These are phyloP conservation scores for Parathielavia appendiculata DNA, from an alignment of 495 filamentous ascomycete species.

Conservation along the genomic window DNA sequence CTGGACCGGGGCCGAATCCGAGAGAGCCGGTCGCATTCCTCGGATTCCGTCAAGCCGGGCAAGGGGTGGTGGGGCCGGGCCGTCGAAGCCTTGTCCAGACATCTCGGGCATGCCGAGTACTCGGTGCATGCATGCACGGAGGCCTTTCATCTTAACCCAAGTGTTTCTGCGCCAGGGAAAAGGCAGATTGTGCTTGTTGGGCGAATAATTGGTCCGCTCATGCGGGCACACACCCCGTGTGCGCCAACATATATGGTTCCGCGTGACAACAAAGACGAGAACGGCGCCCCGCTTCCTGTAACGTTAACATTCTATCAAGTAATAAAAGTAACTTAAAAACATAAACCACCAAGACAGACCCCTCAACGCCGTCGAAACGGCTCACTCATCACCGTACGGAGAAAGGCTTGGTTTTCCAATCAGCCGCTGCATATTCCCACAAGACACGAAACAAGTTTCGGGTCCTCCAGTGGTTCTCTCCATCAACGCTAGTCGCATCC, in stretches of 20 bases:
- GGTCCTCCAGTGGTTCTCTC: not conserved
- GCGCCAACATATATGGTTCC: not conserved
- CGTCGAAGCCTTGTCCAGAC: not conserved
- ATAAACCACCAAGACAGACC: not conserved
- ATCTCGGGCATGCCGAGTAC: too few species aligned
- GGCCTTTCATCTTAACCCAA: too few species aligned
- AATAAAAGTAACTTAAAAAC: not conserved
- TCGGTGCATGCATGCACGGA: too few species aligned
- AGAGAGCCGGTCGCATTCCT: not conserved
- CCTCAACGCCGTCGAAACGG: not conserved
- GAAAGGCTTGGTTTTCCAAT: not conserved
- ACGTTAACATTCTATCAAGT: constrained; percentile 5
- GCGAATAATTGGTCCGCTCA: too few species aligned
- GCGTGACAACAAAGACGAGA: not conserved
- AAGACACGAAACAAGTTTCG: not conserved
- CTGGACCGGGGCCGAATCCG: not conserved
- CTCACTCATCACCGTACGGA: constrained; percentile 1
- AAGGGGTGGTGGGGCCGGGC: too few species aligned
- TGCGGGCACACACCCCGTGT: not conserved
- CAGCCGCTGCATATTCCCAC: not conserved
- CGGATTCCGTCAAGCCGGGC: not conserved
- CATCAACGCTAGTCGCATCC: not conserved
- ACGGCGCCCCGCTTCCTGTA: not conserved
- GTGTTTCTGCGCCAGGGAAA: too few species aligned
- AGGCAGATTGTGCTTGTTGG: too few species aligned